Evolutionary conservation across 306 rosid species (phyloP), one percentile per base, ranked within the genome.

Genomic region (Castanea sativa): DNA sequence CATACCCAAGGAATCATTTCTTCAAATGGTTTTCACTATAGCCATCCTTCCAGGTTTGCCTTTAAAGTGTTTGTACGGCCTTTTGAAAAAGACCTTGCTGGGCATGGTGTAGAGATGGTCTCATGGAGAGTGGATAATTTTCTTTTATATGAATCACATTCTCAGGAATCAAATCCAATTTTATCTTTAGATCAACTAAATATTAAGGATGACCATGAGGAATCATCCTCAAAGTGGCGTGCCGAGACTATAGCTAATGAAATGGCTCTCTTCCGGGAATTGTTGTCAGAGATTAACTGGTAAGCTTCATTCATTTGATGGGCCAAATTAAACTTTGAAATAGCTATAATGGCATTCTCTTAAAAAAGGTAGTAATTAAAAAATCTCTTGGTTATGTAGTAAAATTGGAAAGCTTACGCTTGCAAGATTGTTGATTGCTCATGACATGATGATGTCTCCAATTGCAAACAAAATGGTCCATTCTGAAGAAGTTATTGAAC

Each of bases 321-420:
- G 13, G 70, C 10, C 29, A 63, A 21, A 8, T 70, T 32, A 81
- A 80, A 57, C 12, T 78, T 80, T 30, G 73, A 78, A 65, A 52
- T 75, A 67, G 52, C 51, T 67, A 35, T 5, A 4, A 10, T 13
- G 5, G 20, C 19, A 35, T 19, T 45, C 72, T n/a, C 20, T 19
- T 29, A 10, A 32, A 16, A 63, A 13, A 25, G 0, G 27, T 65
- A 30, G 6, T 6, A 32, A 30, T 32, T 6, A 41, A 18, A 68
- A 33, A 19, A 68, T 68, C 16, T 35, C 10, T 81, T 73, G 55
- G 45, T 67, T 64, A 72, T 85, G 87, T 67, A 95, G 98, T 85
- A 95, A 95, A 88, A 89, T 95, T 72, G 97, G 97, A 79, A 95
- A 88, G 87, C 99, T 93, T 75, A 87, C 90, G 35, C 93, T 93